Evolutionary conservation across 1,139 yeast genomes (phyloP), one percentile per base, ranked within the genome.

Genomic region (Meyerozyma guilliermondii): DNA sequence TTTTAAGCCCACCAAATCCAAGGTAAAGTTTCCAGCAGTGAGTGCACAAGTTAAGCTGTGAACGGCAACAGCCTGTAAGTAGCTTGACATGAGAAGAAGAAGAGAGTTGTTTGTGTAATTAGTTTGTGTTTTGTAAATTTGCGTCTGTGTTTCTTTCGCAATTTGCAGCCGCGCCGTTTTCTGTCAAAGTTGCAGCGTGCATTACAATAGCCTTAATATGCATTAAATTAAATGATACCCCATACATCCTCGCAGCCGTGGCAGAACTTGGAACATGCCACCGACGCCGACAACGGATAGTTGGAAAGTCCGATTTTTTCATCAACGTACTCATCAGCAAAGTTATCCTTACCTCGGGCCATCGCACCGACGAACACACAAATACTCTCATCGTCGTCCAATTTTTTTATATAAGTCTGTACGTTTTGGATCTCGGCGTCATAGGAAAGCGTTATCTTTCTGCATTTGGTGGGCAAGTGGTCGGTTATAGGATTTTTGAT

Each of bases 221-320:
- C 33, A 29, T 29, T n/a, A 29, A 27, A 7, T 48, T 60, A 69
- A 48, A 54, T 68, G 56, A 92, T 91, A 41, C 81, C 82, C 98
- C 98, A 92, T 30, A 95, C 95, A 65, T 92, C 98, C 70, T 92
- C 98, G 61, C 96, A 89, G 42, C 98, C 98, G 61, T 92, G 98
- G 63, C 98, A 91, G 71, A 92, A 89, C 68, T 92, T 92, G 53
- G 96, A 87, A 66, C 98, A 92, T 18, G 98, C 98, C 45, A 94
- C 98, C 16, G 98, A 88, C 4, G 98, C 98, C 45, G 96, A 87
- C 50, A 92, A 77, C 41, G 98, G 96, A 63, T 91, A 92, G 58
- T 91, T 89, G 28, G 97, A 88, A 47, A 92, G 83, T 55, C 97
- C 97, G 50, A 92, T 86, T 61, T 92, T 92, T 64, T 92, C 98